Evolutionary conservation across 208 protist genomes (phyloP), one percentile per base, ranked within the genome.

Genomic region (Tetramitus jugosus): DNA sequence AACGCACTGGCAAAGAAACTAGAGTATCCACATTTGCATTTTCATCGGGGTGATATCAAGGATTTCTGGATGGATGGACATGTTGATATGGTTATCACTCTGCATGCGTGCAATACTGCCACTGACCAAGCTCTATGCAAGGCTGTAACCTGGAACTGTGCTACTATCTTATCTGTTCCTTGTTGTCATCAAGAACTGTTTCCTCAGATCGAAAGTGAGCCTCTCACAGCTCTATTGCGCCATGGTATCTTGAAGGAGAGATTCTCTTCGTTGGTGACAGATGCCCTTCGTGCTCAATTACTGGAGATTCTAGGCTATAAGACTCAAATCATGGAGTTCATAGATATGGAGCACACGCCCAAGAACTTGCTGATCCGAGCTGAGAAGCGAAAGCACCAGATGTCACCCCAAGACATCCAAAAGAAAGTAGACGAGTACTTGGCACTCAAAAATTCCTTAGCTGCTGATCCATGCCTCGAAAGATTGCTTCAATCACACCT

Each of bases 41-140:
- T 68, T 68, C 20, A n/a, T 6, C 4, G 23, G 8, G 35, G 14
- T 29, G 37, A 68, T 6, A 65, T 65, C 40, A 23, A 14, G 13
- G n/a, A 37, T 65, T 10, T 0, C 14, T 0, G 20, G 26, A 20
- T 40, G 3, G 17, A 68, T 29, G 1, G 14, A 13, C 2, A 26
- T 60, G 62, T 43, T 4, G 37, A 68, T 33, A 43, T 68, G n/a
- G 31, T 68, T 23, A 13, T 68, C 2, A n/a, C 62, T 43, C n/a
- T 68, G 10, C 62, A 68, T 29, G 62, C 62, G 3, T 68, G 62
- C 37, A 68, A 68, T 43, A 68, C 62, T 37, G 62, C 62, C 26
- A 68, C 62, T 13, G 62, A 68, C 29, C 26, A 43, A 29, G 31
- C 37, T 6, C 6, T 68, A 31, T 31, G 1, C 13, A 31, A 68